Base-by-base conservation (phyloP, 768 basidiomycete species). In the Leccinum aurantiacum region DNA sequence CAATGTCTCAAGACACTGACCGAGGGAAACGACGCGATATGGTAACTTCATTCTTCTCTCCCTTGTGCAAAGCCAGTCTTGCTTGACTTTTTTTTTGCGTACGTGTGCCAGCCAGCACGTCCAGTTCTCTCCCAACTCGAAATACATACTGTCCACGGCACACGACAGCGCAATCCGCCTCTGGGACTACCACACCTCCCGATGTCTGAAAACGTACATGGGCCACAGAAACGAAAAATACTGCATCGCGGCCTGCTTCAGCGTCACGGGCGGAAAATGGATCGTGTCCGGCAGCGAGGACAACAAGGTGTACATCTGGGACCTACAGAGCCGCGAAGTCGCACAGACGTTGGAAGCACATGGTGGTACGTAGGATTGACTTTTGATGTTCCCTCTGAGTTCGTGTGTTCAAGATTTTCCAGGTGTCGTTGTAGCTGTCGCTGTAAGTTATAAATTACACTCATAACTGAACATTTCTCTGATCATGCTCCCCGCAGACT, bases 1-100 rank as follows among this genome's bases (percentile, higher is more conserved):
- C 95, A 98, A 69, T 99, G 96, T 74, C 82, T 99, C 29, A 98
- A 97, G 75, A 98, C 96, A 0, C 82, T 99, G 25, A 91, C 93
- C 10, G 94, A 97, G 75, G 92, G 91, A 17, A 87, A 90, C 54
- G 86, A 91, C 49, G 90, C 94, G 2, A 82, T 93, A 63, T 95
- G 86, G 90, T 93, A 65, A 69, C 15, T 48, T 46, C 10, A 9
- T 57, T 53, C 35, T 6, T 15, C 22, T n/a, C 8, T 3, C 38
- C 10, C 17, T 24, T 22, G 15, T 22, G n/a, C 15, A 37, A 10
- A 35, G n/a, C 24, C 15, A 4, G 6, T 19, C 52, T 54, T 17
- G 25, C 52, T 47, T 49, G 47, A 52, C 31, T 11, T 44, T 8
- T 44, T 19, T 44, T 8, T 19, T 10, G 41, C 9, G 49, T 35